These are phyloP conservation scores for Gaultheria prostrata DNA, from an alignment of 148 eudicot genomes.

Conservation along the genomic window DNA sequence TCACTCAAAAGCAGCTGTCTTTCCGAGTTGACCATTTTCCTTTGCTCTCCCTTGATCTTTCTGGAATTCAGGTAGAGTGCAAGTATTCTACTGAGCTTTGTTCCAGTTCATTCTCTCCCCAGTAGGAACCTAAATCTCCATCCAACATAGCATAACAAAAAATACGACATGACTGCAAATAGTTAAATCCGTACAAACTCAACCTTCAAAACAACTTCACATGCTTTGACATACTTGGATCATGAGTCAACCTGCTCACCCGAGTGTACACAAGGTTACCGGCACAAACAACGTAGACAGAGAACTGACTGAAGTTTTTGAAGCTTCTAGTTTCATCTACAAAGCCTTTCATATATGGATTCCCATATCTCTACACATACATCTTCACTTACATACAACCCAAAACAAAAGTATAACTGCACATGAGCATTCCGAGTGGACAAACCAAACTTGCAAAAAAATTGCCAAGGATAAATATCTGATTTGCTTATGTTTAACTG, in stretches of 20 bases:
- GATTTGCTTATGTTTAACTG: not conserved
- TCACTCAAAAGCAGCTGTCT: not conserved
- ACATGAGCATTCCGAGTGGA: not conserved
- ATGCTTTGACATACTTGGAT: not conserved
- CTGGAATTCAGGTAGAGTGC: not conserved
- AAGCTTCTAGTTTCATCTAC: not conserved
- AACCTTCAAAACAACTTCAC: not conserved
- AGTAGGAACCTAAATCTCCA: not conserved
- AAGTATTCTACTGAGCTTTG: not conserved
- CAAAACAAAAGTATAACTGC: not conserved
- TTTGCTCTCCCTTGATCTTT: not conserved
- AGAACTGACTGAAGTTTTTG: not conserved
- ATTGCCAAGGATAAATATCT: not conserved
- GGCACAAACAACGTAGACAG: not conserved
- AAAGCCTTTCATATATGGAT: not conserved
- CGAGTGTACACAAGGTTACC: not conserved
- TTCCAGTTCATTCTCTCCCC: not conserved
- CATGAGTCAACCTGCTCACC: not conserved
- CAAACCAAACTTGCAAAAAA: not conserved
- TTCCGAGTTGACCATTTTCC: not conserved
- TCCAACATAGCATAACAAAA: not conserved
- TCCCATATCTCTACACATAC: not conserved
- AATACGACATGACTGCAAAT: not conserved
- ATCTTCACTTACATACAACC: not conserved
- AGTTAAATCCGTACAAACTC: not conserved